Conservation (phyloP, 2,329 filamentous ascomycete genomes). For the Xylariaceae sp. region DNA sequence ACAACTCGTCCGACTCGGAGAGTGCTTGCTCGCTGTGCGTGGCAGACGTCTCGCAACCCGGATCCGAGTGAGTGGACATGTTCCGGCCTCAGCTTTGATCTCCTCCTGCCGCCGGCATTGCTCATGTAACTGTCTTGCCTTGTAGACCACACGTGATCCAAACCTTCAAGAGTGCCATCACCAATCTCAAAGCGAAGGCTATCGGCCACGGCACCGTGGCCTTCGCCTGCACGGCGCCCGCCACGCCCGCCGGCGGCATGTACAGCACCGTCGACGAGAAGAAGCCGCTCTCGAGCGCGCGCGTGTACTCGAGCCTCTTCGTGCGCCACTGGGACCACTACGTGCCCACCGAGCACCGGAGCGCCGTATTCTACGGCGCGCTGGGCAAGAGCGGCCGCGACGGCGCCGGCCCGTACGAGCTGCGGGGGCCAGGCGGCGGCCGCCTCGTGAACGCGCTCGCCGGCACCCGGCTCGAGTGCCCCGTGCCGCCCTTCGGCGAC, state of each 20-base stretch:
- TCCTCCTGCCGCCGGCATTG: background rate
- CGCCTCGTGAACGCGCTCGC: slow-evolving; percentile 60
- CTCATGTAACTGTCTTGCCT: slow-evolving; percentile 2
- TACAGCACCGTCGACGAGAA: slow-evolving; percentile 56
- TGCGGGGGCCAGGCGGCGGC: slow-evolving; percentile 34
- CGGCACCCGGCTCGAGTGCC: slow-evolving; percentile 53
- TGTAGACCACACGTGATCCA: slow-evolving; percentile 38
- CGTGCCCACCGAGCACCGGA: slow-evolving; percentile 57
- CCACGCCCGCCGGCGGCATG: slow-evolving; percentile 61
- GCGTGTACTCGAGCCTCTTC: slow-evolving; percentile 67
- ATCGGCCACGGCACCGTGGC: slow-evolving; percentile 43
- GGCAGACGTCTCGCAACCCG: slow-evolving; percentile 27
- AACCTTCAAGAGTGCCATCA: slow-evolving; percentile 44
- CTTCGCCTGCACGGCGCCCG: slow-evolving; percentile 54
- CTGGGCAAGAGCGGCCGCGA: slow-evolving; percentile 26
- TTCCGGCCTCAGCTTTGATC: background rate
- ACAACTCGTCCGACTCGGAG: slow-evolving; percentile 37
- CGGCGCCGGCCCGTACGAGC: slow-evolving; percentile 26
- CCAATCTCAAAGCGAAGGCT: slow-evolving; percentile 51
- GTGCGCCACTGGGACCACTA: slow-evolving; percentile 82
- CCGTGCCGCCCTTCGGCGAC: slow-evolving; percentile 72
- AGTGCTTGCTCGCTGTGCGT: slow-evolving; percentile 40
- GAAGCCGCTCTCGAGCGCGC: slow-evolving; percentile 55
- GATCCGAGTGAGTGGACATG: slow-evolving; percentile 30
- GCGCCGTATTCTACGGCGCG: slow-evolving; percentile 44